phyloP scores from a whole-genome alignment of 2,329 filamentous ascomycete genomes.

The Penicillium nordicum region DNA sequence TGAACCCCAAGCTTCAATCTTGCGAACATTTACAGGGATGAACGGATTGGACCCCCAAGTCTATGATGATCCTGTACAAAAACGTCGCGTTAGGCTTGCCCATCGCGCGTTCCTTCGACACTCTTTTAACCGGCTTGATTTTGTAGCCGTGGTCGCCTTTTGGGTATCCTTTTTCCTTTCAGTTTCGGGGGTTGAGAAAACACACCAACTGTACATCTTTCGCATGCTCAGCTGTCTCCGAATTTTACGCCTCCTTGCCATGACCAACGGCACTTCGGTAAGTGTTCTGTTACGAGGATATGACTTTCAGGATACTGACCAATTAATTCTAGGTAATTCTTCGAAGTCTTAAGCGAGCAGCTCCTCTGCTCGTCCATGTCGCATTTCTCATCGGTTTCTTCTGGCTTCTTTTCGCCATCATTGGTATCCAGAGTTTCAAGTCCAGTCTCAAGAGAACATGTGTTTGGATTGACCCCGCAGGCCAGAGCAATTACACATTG shows the following conservation, averaged over 20 bases:
- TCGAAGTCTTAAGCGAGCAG: slow-evolving; percentile 90
- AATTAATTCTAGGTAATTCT: slow-evolving; percentile 68
- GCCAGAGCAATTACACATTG: slow-evolving; percentile 37
- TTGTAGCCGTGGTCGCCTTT: slow-evolving; percentile 88
- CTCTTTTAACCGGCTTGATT: slow-evolving; percentile 93
- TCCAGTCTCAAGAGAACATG: slow-evolving; percentile 73
- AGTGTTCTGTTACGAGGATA: slow-evolving; percentile 34
- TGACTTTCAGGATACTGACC: slow-evolving; percentile 12
- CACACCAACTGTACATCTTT: slow-evolving; percentile 78
- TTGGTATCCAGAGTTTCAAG: slow-evolving; percentile 95
- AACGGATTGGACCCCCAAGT: slow-evolving; percentile 59
- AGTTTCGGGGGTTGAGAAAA: slow-evolving; percentile 64
- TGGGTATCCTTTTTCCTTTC: slow-evolving; percentile 84
- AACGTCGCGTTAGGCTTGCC: slow-evolving; percentile 80
- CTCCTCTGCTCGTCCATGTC: slow-evolving; percentile 85
- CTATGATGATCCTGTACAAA: slow-evolving; percentile 65
- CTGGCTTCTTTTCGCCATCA: slow-evolving; percentile 94
- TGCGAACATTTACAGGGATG: slow-evolving; percentile 71
- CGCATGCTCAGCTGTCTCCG: slow-evolving; percentile 95
- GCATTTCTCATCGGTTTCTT: slow-evolving; percentile 95
- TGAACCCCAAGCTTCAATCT: slow-evolving; percentile 53
- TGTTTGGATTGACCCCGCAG: slow-evolving; percentile 67
- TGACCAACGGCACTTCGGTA: slow-evolving; percentile 91
- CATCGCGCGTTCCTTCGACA: slow-evolving; percentile 89
- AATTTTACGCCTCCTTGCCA: slow-evolving; percentile 81